Percentiles rank a stretch among this genome's conserved stretches.
Conservation (phyloP, 768 basidiomycete genomes). For the Tricholoma matsutake region DNA sequence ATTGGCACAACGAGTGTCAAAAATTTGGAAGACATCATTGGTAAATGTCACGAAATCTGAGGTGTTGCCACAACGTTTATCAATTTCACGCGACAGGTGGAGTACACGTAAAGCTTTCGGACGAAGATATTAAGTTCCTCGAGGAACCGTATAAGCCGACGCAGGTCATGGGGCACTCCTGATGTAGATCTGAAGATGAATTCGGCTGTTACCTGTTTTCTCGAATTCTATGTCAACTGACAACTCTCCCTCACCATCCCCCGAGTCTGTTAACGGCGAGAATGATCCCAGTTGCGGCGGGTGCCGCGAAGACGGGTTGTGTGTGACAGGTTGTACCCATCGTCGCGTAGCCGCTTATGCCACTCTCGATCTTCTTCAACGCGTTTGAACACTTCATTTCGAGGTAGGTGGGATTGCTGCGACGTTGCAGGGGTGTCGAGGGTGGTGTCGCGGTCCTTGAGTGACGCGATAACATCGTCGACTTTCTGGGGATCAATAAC, state of each 20-base stretch:
- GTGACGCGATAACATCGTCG: conserved; percentile 60
- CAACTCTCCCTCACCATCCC: conserved; percentile 55
- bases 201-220: too few relatives aligned
- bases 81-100: too few relatives aligned
- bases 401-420: conserved; percentile 41
- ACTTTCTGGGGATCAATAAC: conserved; percentile 77
- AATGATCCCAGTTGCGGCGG: conserved; percentile 54
- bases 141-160: too few relatives aligned
- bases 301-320: conserved; percentile 41
- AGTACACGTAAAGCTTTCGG: too few relatives aligned
- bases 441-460: conserved; percentile 43
- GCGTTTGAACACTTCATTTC: conserved; percentile 73
- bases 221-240: conserved; percentile 82
- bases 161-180: too few relatives aligned
- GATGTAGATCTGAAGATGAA: too few relatives aligned
- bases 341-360: conserved; percentile 87
- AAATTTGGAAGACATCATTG: too few relatives aligned
- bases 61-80: too few relatives aligned
- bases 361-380: conserved; percentile 93
- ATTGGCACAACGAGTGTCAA: too few relatives aligned
- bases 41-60: too few relatives aligned
- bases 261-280: conserved; percentile 51
- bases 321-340: conserved; percentile 82
- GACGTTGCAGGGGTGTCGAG: conserved; percentile 21
- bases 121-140: too few relatives aligned